Conservation (phyloP, 1,284 basidiomycete genomes). For the Puccinia polysora region DNA sequence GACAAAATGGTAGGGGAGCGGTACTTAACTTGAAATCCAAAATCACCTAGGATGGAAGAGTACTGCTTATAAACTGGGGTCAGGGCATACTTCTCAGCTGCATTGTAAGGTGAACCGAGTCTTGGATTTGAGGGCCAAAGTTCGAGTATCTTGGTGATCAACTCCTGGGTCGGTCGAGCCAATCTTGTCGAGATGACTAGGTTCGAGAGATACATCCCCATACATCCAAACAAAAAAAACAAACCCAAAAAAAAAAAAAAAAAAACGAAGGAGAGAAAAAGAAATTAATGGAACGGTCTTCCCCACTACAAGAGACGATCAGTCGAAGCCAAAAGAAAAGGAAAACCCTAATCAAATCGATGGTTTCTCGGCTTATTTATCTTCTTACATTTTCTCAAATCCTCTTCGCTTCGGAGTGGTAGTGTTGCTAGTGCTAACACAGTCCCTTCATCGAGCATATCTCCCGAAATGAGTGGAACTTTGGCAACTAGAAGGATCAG, state of each 20-base stretch:
- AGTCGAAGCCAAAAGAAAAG: too few species aligned
- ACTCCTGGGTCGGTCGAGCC: not conserved
- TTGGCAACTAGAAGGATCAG: conserved; percentile 13
- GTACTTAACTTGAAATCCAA: conserved; percentile 30
- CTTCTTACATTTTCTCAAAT: conserved; percentile 25
- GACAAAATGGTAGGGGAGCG: not conserved
- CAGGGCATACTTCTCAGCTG: conserved; percentile 18
- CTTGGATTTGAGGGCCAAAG: conserved; percentile 31
- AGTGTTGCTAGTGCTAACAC: conserved; percentile 21
- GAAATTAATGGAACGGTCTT: too few species aligned
- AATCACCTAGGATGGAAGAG: conserved; percentile 33
- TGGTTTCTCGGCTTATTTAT: too few species aligned
- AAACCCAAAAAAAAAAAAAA: not conserved
- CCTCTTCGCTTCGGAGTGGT: conserved; percentile 13
- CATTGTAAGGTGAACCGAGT: conserved; percentile 30
- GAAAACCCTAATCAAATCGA: too few species aligned
- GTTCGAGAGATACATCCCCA: too few species aligned
- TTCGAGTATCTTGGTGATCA: not conserved
- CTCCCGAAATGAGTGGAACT: conserved; percentile 26
- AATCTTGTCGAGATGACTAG: conserved; percentile 27
- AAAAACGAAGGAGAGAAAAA: not conserved
- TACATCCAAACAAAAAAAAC: not conserved
- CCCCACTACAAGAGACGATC: too few species aligned
- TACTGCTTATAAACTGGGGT: conserved; percentile 41
- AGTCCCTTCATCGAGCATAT: conserved; percentile 29